Conservation (phyloP, 192 early-diverging fungal genomes). For the Umbelopsis sp. region DNA sequence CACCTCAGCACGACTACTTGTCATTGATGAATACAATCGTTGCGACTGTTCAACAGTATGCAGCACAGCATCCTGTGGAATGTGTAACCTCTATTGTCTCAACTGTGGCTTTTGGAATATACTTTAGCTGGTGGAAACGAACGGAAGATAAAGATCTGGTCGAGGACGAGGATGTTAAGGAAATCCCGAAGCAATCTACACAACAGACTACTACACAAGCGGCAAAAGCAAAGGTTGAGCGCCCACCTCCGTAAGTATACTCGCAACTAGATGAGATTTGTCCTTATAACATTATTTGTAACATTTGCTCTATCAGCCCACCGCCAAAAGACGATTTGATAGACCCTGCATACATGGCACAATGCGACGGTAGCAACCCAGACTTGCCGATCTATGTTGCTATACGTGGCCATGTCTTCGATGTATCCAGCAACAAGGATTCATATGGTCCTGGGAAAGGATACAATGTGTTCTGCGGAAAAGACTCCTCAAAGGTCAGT, state of each 20-base stretch:
- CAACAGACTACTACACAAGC: background rate
- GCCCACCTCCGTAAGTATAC: slow-evolving; percentile 3
- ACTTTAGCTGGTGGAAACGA: background rate
- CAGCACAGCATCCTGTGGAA: background rate
- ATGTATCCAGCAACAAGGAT: slow-evolving; percentile 65
- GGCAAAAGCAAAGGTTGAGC: background rate
- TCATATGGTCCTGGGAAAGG: slow-evolving; percentile 68
- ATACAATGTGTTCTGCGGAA: slow-evolving; percentile 80
- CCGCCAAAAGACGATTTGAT: slow-evolving; percentile 45
- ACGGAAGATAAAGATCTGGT: background rate
- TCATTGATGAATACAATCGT: background rate
- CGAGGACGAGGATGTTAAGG: background rate
- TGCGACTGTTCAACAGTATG: background rate
- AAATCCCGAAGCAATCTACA: background rate
- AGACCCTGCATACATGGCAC: slow-evolving; percentile 58
- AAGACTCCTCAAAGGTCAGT: slow-evolving; percentile 74
- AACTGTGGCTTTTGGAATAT: background rate
- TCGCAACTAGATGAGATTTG: no score
- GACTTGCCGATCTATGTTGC: slow-evolving; percentile 74
- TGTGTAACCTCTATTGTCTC: background rate
- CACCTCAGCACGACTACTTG: background rate
- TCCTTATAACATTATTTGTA: background rate
- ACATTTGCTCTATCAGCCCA: slow-evolving; percentile 12
- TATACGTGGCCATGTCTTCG: slow-evolving; percentile 80
- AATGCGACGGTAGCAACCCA: slow-evolving; percentile 65